A percentile compares a stretch with the other conserved stretches of the same genome.
phyloP scores from a whole-genome alignment of 2,329 filamentous ascomycete species.

The Botrytis pseudocinerea region DNA sequence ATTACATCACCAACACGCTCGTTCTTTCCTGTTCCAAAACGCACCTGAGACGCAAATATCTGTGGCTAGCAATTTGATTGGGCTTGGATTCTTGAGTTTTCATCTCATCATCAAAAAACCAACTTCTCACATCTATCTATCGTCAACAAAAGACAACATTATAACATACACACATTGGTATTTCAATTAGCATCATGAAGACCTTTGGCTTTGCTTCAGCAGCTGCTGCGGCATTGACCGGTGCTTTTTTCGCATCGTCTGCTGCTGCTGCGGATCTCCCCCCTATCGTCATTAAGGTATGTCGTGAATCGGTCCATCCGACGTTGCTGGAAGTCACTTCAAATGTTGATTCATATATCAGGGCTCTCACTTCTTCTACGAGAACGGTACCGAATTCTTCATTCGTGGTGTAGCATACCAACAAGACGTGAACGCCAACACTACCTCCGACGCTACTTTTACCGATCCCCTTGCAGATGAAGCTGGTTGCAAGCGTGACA shows the following conservation, averaged over 20 bases:
- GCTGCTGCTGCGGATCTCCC: slow-evolving; percentile 56
- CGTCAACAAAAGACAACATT: slow-evolving; percentile 31
- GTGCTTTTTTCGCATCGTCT: slow-evolving; percentile 52
- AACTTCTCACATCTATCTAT: slow-evolving; percentile 13
- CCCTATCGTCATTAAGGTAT: slow-evolving; percentile 50
- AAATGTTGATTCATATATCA: slow-evolving; percentile 26
- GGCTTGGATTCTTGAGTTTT: not conserved
- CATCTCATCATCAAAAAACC: slow-evolving; percentile 5
- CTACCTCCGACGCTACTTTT: slow-evolving; percentile 58
- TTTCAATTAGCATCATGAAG: slow-evolving; percentile 50
- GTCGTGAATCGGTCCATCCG: slow-evolving; percentile 3
- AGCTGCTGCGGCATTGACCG: slow-evolving; percentile 48
- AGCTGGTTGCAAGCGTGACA: slow-evolving; percentile 75
- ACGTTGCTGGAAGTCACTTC: not conserved
- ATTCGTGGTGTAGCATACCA: slow-evolving; percentile 96
- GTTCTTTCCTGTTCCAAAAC: slow-evolving; percentile 15
- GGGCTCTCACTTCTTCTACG: slow-evolving; percentile 45
- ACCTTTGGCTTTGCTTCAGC: slow-evolving; percentile 48
- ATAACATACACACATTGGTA: slow-evolving; percentile 17
- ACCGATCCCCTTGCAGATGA: slow-evolving; percentile 79
- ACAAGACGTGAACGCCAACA: slow-evolving; percentile 65
- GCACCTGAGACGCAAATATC: not conserved
- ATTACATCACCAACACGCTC: slow-evolving; percentile 10
- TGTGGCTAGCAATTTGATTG: not conserved
- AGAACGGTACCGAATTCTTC: slow-evolving; percentile 77